These are phyloP conservation scores for Entomophthora muscae DNA, from an alignment of 371 early-diverging fungal genomes.

Conservation along the genomic window DNA sequence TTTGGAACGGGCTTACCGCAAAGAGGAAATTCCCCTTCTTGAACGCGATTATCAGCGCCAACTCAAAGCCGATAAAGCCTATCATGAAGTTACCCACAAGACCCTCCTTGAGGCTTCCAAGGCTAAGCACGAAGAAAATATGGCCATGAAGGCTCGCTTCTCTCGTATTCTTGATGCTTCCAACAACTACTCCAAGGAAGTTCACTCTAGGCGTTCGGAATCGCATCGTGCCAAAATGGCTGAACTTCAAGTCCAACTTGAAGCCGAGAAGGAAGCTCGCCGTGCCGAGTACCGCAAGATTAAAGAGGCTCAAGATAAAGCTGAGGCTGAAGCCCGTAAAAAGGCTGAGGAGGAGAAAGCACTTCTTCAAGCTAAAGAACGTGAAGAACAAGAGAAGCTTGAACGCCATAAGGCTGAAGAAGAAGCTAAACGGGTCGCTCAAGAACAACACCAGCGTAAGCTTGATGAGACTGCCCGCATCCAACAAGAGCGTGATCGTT, in stretches of 20 bases:
- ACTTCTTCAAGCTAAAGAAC: constrained; percentile 14
- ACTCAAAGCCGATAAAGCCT: constrained; percentile 60
- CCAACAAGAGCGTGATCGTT: constrained; percentile 9
- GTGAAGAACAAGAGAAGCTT: constrained; percentile 17
- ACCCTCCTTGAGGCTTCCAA: constrained; percentile 41
- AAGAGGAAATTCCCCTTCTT: constrained; percentile 82
- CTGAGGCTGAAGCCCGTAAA: constrained; percentile 23
- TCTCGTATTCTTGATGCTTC: constrained; percentile 64
- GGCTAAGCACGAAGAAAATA: constrained; percentile 47
- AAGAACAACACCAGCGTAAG: constrained; percentile 14
- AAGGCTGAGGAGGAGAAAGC: constrained; percentile 21
- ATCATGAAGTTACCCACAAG: constrained; percentile 55
- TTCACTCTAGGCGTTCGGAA: constrained; percentile 31
- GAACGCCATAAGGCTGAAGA: constrained; percentile 16
- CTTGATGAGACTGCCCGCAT: constrained; percentile 11
- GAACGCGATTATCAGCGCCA: constrained; percentile 82
- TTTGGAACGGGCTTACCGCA: constrained; percentile 90
- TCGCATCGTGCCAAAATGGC: constrained; percentile 28
- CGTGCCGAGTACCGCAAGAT: constrained; percentile 30
- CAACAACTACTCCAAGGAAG: constrained; percentile 30
- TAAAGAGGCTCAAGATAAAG: constrained; percentile 23
- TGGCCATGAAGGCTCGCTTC: constrained; percentile 59
- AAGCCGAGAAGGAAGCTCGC: constrained; percentile 49
- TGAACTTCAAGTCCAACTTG: constrained; percentile 34
- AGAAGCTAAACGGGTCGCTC: constrained; percentile 7